These are phyloP conservation scores for Lactarius hengduanensis DNA, from an alignment of 768 basidiomycete species.

Conservation along the genomic window DNA sequence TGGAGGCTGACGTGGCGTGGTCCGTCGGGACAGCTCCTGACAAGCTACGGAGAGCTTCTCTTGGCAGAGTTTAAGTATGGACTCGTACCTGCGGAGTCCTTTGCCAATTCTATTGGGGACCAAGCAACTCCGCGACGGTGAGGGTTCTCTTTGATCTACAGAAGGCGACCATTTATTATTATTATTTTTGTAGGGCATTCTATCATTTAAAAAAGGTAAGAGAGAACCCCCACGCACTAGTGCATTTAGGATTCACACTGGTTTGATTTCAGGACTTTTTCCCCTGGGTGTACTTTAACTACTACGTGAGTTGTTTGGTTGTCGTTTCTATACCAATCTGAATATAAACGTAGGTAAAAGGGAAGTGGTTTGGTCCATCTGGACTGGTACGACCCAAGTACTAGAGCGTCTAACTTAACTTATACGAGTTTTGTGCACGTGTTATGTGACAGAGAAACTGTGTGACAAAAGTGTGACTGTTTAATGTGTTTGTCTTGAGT, in stretches of 20 bases:
- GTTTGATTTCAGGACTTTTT: conserved; percentile 34
- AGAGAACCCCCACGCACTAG: background rate
- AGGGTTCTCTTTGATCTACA: conserved; percentile 29
- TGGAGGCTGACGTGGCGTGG: conserved; percentile 11
- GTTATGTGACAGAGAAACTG: background rate
- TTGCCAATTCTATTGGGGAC: conserved; percentile 62
- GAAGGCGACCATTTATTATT: background rate
- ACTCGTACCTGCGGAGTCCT: conserved; percentile 82
- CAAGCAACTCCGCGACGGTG: conserved; percentile 76
- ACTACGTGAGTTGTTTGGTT: conserved; percentile 25
- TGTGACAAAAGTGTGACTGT: conserved; percentile 23
- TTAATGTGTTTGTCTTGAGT: conserved; percentile 20
- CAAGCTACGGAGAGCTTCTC: conserved; percentile 79
- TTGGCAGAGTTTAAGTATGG: conserved; percentile 96
- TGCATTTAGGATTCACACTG: conserved; percentile 26
- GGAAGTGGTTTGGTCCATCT: conserved; percentile 35
- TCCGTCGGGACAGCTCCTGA: conserved; percentile 56
- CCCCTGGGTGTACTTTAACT: conserved; percentile 37
- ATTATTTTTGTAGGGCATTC: conserved; percentile 36
- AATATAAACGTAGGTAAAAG: conserved; percentile 30
- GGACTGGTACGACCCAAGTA: conserved; percentile 32
- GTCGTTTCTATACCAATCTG: background rate
- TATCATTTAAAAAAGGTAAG: conserved; percentile 46
- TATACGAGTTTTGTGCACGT: conserved; percentile 11
- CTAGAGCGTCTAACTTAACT: background rate